These are phyloP conservation scores for Ceratobasidium sp. DNA, from an alignment of 1,284 basidiomycete species.

Conservation along the genomic window DNA sequence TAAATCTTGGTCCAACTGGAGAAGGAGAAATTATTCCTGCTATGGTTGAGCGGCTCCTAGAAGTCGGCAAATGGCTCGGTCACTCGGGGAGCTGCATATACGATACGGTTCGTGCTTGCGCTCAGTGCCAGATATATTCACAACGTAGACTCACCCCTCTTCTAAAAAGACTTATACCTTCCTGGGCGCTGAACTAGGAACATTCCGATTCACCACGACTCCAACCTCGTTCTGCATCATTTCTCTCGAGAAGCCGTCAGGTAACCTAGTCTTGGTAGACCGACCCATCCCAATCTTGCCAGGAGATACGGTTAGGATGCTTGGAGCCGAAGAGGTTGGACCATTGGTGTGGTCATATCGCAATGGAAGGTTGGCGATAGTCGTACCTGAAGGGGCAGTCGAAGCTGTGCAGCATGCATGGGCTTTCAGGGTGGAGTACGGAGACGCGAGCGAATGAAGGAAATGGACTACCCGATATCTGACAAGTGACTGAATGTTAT, in stretches of 20 bases:
- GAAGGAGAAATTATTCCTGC: conserved; percentile 60
- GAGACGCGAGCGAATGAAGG: conserved; percentile 10
- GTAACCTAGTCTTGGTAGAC: conserved; percentile 52
- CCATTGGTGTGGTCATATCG: conserved; percentile 43
- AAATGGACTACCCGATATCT: no score
- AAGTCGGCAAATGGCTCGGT: conserved; percentile 59
- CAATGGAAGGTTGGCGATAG: conserved; percentile 44
- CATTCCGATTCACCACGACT: conserved; percentile 60
- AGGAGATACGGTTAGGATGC: conserved; percentile 56
- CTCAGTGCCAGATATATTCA: not conserved
- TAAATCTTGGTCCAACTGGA: conserved; percentile 62
- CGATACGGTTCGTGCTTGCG: conserved; percentile 53
- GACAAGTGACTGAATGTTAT: no score
- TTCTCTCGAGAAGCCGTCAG: conserved; percentile 52
- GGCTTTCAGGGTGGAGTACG: conserved; percentile 56
- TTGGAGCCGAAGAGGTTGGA: conserved; percentile 48
- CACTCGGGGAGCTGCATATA: conserved; percentile 61
- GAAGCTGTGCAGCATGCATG: conserved; percentile 54
- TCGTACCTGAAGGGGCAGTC: conserved; percentile 48
- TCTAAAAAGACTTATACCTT: conserved; percentile 43
- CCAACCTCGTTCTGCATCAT: conserved; percentile 61
- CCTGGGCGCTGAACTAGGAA: conserved; percentile 50
- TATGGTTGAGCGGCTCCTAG: conserved; percentile 56
- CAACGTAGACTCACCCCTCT: not conserved
- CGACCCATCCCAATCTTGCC: conserved; percentile 57